These are phyloP conservation scores for Torrubiellomyces zombiae DNA, from an alignment of 2,329 filamentous ascomycete genomes.

Conservation along the genomic window DNA sequence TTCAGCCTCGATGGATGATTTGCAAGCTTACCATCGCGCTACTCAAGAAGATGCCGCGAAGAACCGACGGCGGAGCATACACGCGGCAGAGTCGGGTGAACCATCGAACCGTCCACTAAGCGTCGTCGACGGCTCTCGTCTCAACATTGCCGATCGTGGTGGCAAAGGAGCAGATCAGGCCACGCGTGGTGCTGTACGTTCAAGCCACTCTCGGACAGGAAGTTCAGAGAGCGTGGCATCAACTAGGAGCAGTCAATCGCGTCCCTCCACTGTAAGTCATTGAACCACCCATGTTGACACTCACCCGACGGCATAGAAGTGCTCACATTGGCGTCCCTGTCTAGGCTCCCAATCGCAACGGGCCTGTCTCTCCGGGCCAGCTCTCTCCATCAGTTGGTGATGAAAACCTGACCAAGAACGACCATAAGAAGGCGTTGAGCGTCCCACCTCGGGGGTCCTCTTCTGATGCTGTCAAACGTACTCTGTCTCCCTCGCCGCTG, in stretches of 20 bases:
- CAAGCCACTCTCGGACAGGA: slow-evolving; percentile 30
- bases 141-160: too few relatives aligned
- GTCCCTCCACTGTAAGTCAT: slow-evolving; percentile 49
- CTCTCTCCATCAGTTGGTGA: slow-evolving; percentile 32
- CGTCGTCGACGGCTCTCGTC: slow-evolving; percentile 8
- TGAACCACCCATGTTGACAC: too few relatives aligned
- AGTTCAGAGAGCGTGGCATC: slow-evolving; percentile 51
- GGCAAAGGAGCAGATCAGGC: slow-evolving; percentile 3
- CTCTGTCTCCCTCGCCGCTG: slow-evolving; percentile 52
- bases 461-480: slow-evolving; percentile 48
- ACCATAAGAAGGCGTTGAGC: slow-evolving; percentile 37
- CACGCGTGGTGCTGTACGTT: too few relatives aligned
- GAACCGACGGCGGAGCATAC: slow-evolving; percentile 70
- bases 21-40: slow-evolving; percentile 40
- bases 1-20: slow-evolving; percentile 49
- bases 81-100: slow-evolving; percentile 34
- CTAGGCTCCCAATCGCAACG: slow-evolving; percentile 44
- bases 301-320: too few relatives aligned
- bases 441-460: slow-evolving; percentile 47
- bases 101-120: slow-evolving; percentile 6
- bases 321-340: slow-evolving; percentile 36
- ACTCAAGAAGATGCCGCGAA: slow-evolving; percentile 54
- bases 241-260: slow-evolving; percentile 39
- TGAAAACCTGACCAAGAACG: slow-evolving; percentile 30
- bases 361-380: slow-evolving; percentile 33